Base-by-base conservation (phyloP, 2,329 filamentous ascomycete species). In the Parastagonospora nodorum region DNA sequence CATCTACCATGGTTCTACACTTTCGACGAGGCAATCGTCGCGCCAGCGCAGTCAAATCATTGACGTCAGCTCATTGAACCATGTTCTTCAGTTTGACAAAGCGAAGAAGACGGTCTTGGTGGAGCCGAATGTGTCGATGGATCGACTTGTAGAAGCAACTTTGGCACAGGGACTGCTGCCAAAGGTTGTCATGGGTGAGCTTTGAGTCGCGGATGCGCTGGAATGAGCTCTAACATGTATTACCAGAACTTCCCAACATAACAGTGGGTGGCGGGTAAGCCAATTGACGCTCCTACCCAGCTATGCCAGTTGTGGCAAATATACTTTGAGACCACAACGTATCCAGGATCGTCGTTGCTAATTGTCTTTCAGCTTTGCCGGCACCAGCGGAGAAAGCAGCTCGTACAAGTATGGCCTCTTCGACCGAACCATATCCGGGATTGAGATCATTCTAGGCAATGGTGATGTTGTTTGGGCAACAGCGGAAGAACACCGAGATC, bases 81-180 rank as follows among this genome's bases (percentile, higher is more conserved):
- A 79, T 60, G 75, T 83, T 1, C 56, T 83, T 8, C 55, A 66
- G 7, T 72, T 83, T 40, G 71, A 81, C 57, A 57, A 58, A 8
- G 51, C 68, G 12, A 69, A 63, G 5, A 77, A 75, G 52, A 80
- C 75, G 10, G 77, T 75, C 41, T 61, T 84, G 0, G 86, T 88
- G 1, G 86, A 89, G 63, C 85, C 86, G 0, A 89, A 89, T 57
- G 86, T 89, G 3, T 77, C 84, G 0, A 89, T 89, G 85, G 85
- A 88, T 51, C 74, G 74, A 0, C 76, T 89, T 1, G 80, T 88
- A 1, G 78, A 81, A 45, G 82, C 79, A 1, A 85, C 85, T 0
- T 60, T 86, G 40, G 68, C 73, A 4, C 64, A 83, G 42, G 81
- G 81, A 0, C 73, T 89, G 0, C 71, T 89, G 1, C 86, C 82